Evolutionary conservation across 1,284 basidiomycete species (phyloP).

Genomic region (Bondarzewia mesenterica): DNA sequence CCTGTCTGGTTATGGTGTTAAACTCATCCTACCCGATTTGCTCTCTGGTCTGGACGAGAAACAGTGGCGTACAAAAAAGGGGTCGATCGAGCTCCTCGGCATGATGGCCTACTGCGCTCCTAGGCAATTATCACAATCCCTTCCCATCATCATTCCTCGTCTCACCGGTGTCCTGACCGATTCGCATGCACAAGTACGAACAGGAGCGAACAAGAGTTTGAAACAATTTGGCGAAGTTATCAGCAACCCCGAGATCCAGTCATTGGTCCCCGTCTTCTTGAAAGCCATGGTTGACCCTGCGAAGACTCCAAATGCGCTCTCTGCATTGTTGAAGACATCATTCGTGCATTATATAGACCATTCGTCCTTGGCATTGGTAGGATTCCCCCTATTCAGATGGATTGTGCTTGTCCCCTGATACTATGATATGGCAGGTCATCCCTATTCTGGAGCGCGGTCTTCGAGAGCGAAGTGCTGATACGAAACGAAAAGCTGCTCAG

Average conservation of each 20-base stretch:
- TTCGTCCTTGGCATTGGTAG: slow-evolving; percentile 90
- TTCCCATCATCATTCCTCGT: slow-evolving; percentile 95
- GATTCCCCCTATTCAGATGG: slow-evolving; percentile 19
- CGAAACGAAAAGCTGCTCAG: slow-evolving; percentile 93
- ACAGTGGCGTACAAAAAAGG: slow-evolving; percentile 99
- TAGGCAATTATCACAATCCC: slow-evolving; percentile 87
- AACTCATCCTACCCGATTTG: slow-evolving; percentile 88
- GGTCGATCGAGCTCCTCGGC: slow-evolving; percentile 93
- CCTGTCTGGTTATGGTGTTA: slow-evolving; percentile 92
- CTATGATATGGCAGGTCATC: slow-evolving; percentile 54
- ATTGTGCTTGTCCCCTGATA: slow-evolving; percentile 8
- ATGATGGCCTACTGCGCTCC: slow-evolving; percentile 99
- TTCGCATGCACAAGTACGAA: slow-evolving; percentile 94
- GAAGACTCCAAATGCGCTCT: slow-evolving; percentile 83
- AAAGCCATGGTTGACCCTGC: slow-evolving; percentile 96
- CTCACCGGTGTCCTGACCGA: slow-evolving; percentile 94
- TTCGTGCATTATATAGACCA: slow-evolving; percentile 99
- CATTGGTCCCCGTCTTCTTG: slow-evolving; percentile 85
- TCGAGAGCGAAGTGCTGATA: slow-evolving; percentile 86
- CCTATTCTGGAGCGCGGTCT: slow-evolving; percentile 95
- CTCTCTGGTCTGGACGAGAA: slow-evolving; percentile 94
- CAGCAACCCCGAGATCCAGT: slow-evolving; percentile 91
- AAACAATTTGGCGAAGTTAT: slow-evolving; percentile 98
- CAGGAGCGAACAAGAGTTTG: slow-evolving; percentile 90
- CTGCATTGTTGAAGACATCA: slow-evolving; percentile 83